A percentile compares a stretch with the other conserved stretches of the same genome.
These are phyloP conservation scores for Geranium brycei DNA, from an alignment of 345 rosid species.

Conservation along the genomic window DNA sequence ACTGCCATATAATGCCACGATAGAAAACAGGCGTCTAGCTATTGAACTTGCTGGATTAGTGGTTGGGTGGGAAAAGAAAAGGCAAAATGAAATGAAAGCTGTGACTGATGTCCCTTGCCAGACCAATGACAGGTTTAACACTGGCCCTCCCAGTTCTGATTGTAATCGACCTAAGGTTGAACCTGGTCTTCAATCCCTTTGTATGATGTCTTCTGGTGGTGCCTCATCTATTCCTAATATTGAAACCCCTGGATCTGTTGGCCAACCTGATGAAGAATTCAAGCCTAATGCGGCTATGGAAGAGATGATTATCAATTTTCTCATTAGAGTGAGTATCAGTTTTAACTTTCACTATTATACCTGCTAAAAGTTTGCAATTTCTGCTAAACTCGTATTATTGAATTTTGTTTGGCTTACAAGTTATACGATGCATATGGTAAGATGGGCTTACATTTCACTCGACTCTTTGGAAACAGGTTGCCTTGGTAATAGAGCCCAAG, in stretches of 20 bases:
- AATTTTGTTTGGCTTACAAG: neutral
- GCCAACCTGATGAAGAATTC: constrained; percentile 97
- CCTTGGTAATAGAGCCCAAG: constrained; percentile 98
- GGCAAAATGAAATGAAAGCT: constrained; percentile 83
- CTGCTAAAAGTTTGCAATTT: neutral
- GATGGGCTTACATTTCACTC: neutral
- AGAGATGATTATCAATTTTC: constrained; percentile 98
- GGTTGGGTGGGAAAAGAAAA: constrained; percentile 95
- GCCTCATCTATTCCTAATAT: constrained; percentile 72
- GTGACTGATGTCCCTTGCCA: constrained; percentile 49
- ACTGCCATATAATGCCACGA: constrained; percentile 83
- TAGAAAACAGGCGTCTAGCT: constrained; percentile 92
- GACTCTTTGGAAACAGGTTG: constrained; percentile 53
- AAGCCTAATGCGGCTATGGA: constrained; percentile 99
- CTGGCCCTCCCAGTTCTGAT: constrained; percentile 42
- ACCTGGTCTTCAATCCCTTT: constrained; percentile 84
- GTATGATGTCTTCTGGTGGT: constrained; percentile 95
- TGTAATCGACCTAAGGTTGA: constrained; percentile 72
- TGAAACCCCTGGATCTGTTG: constrained; percentile 92
- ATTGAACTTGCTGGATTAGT: constrained; percentile 99
- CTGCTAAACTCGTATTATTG: neutral
- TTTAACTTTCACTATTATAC: constrained; percentile 7
- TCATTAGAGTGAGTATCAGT: constrained; percentile 68
- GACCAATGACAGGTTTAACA: constrained; percentile 42
- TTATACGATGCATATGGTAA: neutral